Conservation (phyloP, 2,329 filamentous ascomycete species). For the Aureobasidium namibiae region DNA sequence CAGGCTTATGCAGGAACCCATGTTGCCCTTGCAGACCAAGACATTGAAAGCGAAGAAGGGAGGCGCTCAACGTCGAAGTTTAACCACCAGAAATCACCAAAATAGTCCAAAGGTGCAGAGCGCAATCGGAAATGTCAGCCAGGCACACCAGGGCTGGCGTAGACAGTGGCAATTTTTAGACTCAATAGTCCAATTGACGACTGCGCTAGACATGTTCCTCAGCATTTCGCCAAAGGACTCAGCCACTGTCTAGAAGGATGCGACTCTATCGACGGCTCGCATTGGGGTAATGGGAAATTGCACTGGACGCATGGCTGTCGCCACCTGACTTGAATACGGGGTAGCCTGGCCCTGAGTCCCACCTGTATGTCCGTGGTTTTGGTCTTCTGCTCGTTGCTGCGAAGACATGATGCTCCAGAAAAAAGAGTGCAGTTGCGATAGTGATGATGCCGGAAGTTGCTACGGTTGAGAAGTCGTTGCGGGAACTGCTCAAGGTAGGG, state of each 20-base stretch:
- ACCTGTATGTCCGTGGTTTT: background rate
- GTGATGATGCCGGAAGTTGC: background rate
- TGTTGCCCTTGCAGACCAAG: constrained; percentile 2
- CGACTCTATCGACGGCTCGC: background rate
- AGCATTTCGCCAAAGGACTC: background rate
- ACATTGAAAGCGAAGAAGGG: constrained; percentile 5
- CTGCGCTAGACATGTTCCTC: constrained; percentile 1
- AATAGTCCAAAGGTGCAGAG: background rate
- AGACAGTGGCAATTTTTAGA: constrained; percentile 4
- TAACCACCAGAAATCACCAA: background rate
- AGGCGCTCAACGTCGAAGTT: constrained; percentile 1
- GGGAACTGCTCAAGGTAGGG: background rate
- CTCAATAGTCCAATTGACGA: constrained; percentile 3
- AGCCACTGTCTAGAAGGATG: constrained; percentile 4
- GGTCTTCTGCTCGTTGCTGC: background rate
- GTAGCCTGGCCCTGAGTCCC: background rate
- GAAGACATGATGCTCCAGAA: background rate
- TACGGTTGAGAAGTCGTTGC: background rate
- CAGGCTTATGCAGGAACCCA: constrained; percentile 8
- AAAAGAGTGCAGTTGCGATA: background rate
- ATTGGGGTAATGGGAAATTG: constrained; percentile 12
- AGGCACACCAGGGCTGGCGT: background rate
- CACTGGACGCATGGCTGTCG: background rate
- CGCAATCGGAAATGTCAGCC: constrained; percentile 4
- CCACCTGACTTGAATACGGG: constrained; percentile 1